Evolutionary conservation across 1,139 yeast genomes (phyloP).

Genomic region (Pichia inconspicua): DNA sequence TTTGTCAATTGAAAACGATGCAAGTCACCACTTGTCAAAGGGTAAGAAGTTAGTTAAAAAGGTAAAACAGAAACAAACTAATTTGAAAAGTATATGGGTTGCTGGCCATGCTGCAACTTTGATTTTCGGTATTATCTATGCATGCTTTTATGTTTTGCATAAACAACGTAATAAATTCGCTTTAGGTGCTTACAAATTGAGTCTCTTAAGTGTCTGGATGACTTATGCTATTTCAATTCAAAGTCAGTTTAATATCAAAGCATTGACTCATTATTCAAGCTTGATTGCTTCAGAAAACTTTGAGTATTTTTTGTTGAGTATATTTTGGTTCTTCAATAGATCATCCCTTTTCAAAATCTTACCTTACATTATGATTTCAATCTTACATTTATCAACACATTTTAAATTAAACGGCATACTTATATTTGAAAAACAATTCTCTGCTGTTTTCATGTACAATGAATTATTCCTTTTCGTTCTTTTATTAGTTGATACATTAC

Average conservation of each 20-base stretch:
- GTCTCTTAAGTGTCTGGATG: slow-evolving; percentile 49
- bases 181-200: slow-evolving; percentile 42
- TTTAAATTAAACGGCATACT: slow-evolving; percentile 37
- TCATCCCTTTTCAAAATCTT: slow-evolving; percentile 56
- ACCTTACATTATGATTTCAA: slow-evolving; percentile 51
- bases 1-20: not conserved
- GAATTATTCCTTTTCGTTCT: slow-evolving; percentile 49
- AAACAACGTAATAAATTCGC: slow-evolving; percentile 41
- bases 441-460: slow-evolving; percentile 50
- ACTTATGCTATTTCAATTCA: slow-evolving; percentile 48
- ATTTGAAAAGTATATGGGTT: slow-evolving; percentile 48
- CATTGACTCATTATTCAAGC: slow-evolving; percentile 48
- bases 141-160: slow-evolving; percentile 38
- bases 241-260: slow-evolving; percentile 47
- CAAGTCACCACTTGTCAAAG: not conserved
- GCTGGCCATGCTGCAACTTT: slow-evolving; percentile 50
- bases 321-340: slow-evolving; percentile 57
- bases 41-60: slow-evolving; percentile 12
- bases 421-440: slow-evolving; percentile 34
- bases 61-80: slow-evolving; percentile 7
- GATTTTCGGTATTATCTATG: slow-evolving; percentile 42
- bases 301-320: slow-evolving; percentile 50
- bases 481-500: slow-evolving; percentile 48
- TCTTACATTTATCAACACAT: slow-evolving; percentile 44
- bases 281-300: slow-evolving; percentile 62